Base-by-base conservation (phyloP, 1,284 basidiomycete species). In the Austroboletus niveus region DNA sequence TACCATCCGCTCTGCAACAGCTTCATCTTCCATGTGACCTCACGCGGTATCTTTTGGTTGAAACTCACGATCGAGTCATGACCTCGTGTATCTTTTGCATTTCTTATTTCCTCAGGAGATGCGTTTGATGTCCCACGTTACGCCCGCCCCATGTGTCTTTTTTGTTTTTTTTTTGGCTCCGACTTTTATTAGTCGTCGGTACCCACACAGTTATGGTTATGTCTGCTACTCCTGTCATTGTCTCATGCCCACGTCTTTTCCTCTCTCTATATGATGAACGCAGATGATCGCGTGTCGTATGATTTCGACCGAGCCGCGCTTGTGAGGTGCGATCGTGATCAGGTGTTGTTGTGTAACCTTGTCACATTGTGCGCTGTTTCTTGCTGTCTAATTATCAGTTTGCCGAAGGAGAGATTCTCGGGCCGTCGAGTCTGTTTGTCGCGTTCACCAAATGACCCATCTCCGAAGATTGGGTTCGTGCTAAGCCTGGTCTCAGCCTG, bases 1-100 rank as follows among this genome's bases (percentile, higher is more conserved):
- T 40, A 40, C 31, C 24, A 34, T 35, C 14, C 34, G 22, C 24
- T 24, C 32, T 30, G 47, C 51, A 17, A 35, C 42, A 35, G 42
- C n/a, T 45, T 54, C 44, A 31, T 41, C 38, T 48, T 46, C 27
- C 17, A 48, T 47, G 42, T 52, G 51, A 31, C 42, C 20, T 24
- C 38, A 9, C 38, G 38, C 38, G 38, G 38, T 40, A 40, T 14
- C 38, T 40, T 40, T 40, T 40, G 20, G 38, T 40, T 22, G 15
- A 35, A 35, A 35, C 34, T n/a, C 34, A 35, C 34, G 34, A 12
- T n/a, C 15, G 15, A 35, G 14, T 12, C 15, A 35, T 35, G 34
- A 12, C 34, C 11, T 35, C 10, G 34, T 35, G 34, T 35, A 11
- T 35, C 11, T 35, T 35, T 35, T 35, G 2, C 12, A 6, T n/a